Conservation (phyloP, 768 basidiomycete species). For the Russula virescens region DNA sequence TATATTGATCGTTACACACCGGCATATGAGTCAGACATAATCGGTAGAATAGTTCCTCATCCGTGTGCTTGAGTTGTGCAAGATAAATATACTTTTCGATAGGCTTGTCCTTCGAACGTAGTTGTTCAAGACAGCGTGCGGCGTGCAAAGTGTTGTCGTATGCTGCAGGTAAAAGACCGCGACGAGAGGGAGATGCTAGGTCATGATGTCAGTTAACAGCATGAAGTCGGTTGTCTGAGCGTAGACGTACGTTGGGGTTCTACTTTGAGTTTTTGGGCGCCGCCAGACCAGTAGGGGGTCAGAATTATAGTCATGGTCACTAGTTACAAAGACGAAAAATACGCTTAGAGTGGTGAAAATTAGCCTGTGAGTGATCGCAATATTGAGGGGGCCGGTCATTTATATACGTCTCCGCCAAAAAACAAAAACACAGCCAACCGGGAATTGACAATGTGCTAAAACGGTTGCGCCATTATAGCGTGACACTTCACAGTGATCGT, state of each 20-base stretch:
- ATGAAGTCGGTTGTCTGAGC: background rate
- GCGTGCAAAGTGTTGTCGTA: constrained; percentile 49
- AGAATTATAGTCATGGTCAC: constrained; percentile 38
- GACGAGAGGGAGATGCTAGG: constrained; percentile 33
- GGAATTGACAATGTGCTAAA: background rate
- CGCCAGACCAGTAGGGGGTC: constrained; percentile 67
- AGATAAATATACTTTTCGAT: constrained; percentile 88
- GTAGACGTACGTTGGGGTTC: constrained; percentile 46
- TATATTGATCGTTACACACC: constrained; percentile 34
- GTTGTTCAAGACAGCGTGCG: constrained; percentile 57
- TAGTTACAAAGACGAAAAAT: background rate
- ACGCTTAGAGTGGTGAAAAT: background rate
- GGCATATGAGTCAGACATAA: constrained; percentile 67
- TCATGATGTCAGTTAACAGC: background rate
- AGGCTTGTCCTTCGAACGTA: constrained; percentile 64
- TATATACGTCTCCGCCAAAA: constrained; percentile 1
- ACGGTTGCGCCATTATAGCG: background rate
- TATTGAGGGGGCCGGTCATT: background rate
- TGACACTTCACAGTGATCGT: background rate
- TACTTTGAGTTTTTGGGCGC: constrained; percentile 63
- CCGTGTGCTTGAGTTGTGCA: constrained; percentile 62
- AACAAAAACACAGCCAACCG: background rate
- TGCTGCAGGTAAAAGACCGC: constrained; percentile 56
- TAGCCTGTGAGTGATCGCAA: background rate
- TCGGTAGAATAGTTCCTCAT: constrained; percentile 72